Evolutionary conservation across 1,284 basidiomycete genomes (phyloP).

Genomic region (Sutorius eximius): DNA sequence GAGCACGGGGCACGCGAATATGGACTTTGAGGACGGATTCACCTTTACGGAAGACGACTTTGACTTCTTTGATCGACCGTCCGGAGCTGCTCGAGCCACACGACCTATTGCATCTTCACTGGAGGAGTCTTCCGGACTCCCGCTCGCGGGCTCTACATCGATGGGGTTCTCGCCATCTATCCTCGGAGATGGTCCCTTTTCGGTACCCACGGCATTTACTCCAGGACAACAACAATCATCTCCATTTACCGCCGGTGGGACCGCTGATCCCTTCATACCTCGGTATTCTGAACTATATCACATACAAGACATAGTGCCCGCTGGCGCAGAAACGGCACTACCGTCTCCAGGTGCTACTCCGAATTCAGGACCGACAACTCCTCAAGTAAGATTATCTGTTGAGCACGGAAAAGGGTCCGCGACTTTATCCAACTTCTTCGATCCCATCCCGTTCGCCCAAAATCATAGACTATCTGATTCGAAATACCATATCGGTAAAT

Average conservation of each 20-base stretch:
- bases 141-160: conserved; percentile 29
- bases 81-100: conserved; percentile 23
- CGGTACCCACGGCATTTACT: conserved; percentile 28
- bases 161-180: conserved; percentile 35
- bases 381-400: conserved; percentile 45
- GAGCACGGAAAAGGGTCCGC: conserved; percentile 14
- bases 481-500: conserved; percentile 75
- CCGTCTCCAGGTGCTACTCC: conserved; percentile 45
- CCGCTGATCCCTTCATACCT: conserved; percentile 34
- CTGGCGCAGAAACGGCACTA: conserved; percentile 36
- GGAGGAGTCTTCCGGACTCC: conserved; percentile 23
- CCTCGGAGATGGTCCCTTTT: conserved; percentile 31
- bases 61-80: conserved; percentile 67
- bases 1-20: conserved; percentile 32
- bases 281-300: conserved; percentile 27
- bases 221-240: conserved; percentile 28
- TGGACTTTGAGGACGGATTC: conserved; percentile 64
- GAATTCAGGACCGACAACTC: conserved; percentile 51
- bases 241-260: conserved; percentile 29
- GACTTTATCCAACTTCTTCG: conserved; percentile 43
- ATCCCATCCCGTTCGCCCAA: conserved; percentile 67
- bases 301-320: conserved; percentile 20
- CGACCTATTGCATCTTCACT: conserved; percentile 13
- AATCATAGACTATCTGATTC: conserved; percentile 61
- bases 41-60: conserved; percentile 82